Conservation (phyloP, 805 yeast genomes). For the Starmerella khaoyaiensis region DNA sequence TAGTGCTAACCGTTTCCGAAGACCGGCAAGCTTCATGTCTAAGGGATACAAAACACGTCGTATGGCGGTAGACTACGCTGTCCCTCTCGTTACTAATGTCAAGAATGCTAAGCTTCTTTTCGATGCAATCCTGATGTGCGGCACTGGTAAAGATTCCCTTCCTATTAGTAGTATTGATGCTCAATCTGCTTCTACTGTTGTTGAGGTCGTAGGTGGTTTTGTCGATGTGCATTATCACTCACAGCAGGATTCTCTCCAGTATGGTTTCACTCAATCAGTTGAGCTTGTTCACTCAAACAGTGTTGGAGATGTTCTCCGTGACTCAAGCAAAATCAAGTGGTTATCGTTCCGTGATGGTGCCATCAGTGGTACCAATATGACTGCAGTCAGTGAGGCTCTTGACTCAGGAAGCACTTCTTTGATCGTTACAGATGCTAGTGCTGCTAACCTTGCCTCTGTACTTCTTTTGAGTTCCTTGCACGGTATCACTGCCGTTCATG, state of each 20-base stretch:
- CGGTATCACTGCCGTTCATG: conserved; percentile 62
- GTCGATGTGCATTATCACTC: conserved; percentile 69
- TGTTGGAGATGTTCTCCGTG: conserved; percentile 65
- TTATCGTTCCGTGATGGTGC: conserved; percentile 42
- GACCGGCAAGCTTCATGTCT: conserved; percentile 96
- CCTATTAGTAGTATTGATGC: conserved; percentile 63
- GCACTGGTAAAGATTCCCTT: conserved; percentile 35
- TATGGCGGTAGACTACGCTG: conserved; percentile 98
- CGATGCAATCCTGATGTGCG: conserved; percentile 44
- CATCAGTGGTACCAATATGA: conserved; percentile 32
- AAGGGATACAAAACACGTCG: conserved; percentile 98
- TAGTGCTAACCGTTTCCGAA: conserved; percentile 89
- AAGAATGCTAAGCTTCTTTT: conserved; percentile 91
- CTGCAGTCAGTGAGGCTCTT: conserved; percentile 51
- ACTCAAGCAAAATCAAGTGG: conserved; percentile 49
- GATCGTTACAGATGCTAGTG: conserved; percentile 80
- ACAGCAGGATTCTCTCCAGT: conserved; percentile 56
- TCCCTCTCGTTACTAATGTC: conserved; percentile 94
- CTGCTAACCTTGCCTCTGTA: conserved; percentile 86
- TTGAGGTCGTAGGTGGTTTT: conserved; percentile 66
- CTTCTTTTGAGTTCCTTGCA: conserved; percentile 79
- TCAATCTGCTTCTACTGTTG: conserved; percentile 77
- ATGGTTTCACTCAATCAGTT: conserved; percentile 82
- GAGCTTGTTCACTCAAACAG: conserved; percentile 43
- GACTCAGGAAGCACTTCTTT: conserved; percentile 62